These are phyloP conservation scores for Sindora glabra DNA, from an alignment of 306 rosid genomes.

Conservation along the genomic window DNA sequence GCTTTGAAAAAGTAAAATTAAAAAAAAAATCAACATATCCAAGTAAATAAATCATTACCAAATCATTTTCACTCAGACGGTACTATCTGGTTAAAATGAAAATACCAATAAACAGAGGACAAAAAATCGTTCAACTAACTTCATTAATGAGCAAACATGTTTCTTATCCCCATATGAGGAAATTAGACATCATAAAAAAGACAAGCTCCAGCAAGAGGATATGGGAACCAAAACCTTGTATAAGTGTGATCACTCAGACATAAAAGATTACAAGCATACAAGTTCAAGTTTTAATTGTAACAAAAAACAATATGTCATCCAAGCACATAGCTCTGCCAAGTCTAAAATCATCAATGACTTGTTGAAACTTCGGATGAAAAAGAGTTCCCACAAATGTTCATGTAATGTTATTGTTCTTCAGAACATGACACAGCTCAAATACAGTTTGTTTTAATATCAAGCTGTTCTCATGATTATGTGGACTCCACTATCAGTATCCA, in stretches of 20 bases:
- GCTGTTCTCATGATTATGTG: slow-evolving; percentile 84
- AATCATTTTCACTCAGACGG: no score
- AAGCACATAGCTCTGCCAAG: slow-evolving; percentile 23
- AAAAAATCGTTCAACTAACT: no score
- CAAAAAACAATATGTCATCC: slow-evolving; percentile 25
- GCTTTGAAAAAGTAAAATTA: no score
- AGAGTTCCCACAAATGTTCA: slow-evolving; percentile 14
- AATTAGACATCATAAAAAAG: no score
- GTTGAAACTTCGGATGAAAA: slow-evolving; percentile 15
- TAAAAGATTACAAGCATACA: slow-evolving; percentile 31
- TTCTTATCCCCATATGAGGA: no score
- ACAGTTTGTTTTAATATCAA: slow-evolving; percentile 20
- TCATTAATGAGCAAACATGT: no score
- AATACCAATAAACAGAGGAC: no score
- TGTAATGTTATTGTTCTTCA: slow-evolving; percentile 11
- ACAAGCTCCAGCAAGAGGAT: not conserved
- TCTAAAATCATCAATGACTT: slow-evolving; percentile 22
- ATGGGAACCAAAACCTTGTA: slow-evolving; percentile 13
- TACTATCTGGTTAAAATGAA: no score
- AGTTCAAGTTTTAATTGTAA: slow-evolving; percentile 10
- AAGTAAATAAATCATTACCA: no score
- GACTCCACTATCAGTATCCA: slow-evolving; percentile 92
- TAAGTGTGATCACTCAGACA: not conserved
- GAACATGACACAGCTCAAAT: slow-evolving; percentile 1
- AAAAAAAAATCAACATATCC: no score